Base-by-base conservation (phyloP, 1,139 yeast species). In the Yamadazyma taylorii region DNA sequence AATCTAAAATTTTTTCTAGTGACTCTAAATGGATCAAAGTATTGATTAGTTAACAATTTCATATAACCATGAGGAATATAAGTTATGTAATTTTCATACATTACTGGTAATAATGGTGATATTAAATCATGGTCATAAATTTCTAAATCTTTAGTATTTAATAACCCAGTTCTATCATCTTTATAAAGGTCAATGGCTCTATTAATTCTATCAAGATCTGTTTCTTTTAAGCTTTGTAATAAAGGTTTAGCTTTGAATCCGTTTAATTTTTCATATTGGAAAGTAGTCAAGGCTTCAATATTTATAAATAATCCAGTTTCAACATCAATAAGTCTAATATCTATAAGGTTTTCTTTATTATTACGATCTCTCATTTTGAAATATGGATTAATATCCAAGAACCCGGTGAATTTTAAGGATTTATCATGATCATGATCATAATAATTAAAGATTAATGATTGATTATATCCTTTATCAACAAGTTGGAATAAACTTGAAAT, bases 281-380 rank as follows among this genome's bases (percentile, higher is more conserved):
- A 48, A 2, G 41, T 42, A 12, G 77, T 66, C 32, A 79, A 53
- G 0, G 76, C 83, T 3, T 80, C 75, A 23, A 79, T 71, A 56
- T 86, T 95, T 37, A 87, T 72, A 53, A 81, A 86, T 36, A 81
- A 57, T 1, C 95, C 96, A 7, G 86, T 75, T 43, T 81, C 84
- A 7, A 81, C 64, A 57, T 87, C 95, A 42, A 86, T 78, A 49
- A 86, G 82, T 41, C 95, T 69, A 0, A 90, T 94, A 62, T 86
- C 96, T 41, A 86, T 82, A 40, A 82, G 76, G 55, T 86, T 87
- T 29, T 56, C 58, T 3, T 69, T 69, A 41, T 66, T 66, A 17
- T 66, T 68, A 37, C 60, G 53, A 21, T 50, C 58, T 38, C 75
- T 52, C 36, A 58, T 53, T 14, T 62, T 56, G 25, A 69, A 59